Evolutionary conservation across 2,329 filamentous ascomycete genomes (phyloP).

Genomic region (Fusarium coicis): DNA sequence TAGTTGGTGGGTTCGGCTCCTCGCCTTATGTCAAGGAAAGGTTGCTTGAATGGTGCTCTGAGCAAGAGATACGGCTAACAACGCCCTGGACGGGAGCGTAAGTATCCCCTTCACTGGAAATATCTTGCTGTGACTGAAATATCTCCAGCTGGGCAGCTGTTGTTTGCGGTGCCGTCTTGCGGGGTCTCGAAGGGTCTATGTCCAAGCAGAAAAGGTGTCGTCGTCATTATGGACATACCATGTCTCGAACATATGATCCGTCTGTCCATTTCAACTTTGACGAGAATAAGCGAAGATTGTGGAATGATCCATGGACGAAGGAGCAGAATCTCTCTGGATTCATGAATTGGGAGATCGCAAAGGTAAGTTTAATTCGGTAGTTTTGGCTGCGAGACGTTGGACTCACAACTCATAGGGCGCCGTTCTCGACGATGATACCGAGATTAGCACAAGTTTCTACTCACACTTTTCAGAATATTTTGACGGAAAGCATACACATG

Average conservation of each 20-base stretch:
- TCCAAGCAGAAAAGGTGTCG: not conserved
- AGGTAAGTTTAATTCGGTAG: too few relatives aligned
- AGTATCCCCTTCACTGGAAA: accelerated
- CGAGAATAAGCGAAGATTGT: not conserved
- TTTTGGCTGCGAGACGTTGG: too few relatives aligned
- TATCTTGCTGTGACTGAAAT: accelerated
- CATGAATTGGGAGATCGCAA: not conserved
- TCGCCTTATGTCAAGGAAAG: not conserved
- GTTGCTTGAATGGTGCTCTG: not conserved
- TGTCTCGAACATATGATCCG: not conserved
- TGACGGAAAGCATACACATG: not conserved
- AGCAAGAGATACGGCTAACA: not conserved
- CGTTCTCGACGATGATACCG: not conserved
- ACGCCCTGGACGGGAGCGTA: not conserved
- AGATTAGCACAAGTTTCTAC: not conserved
- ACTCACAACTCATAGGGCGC: too few relatives aligned
- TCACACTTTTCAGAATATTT: not conserved
- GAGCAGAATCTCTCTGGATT: not conserved
- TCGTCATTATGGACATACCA: not conserved
- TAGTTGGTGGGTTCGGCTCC: not conserved
- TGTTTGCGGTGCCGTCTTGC: not conserved
- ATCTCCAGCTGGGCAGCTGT: not conserved
- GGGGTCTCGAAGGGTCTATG: not conserved
- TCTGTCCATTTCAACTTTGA: not conserved
- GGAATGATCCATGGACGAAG: not conserved